Evolutionary conservation across 2,329 filamentous ascomycete species (phyloP).

Genomic region (Monilinia fructicola): DNA sequence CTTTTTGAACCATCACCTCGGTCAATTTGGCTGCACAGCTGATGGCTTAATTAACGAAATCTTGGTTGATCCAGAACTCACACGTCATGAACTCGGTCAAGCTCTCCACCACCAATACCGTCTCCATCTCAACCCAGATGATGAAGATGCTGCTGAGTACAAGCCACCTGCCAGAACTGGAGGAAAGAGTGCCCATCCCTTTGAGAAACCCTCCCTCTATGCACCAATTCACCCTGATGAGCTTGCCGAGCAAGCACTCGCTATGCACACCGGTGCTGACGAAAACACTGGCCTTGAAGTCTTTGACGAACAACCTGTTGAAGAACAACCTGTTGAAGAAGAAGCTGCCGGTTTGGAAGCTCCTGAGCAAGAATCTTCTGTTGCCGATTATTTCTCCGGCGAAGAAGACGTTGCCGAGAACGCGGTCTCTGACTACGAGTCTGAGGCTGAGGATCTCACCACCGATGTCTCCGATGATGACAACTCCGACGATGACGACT

Average conservation of each 20-base stretch:
- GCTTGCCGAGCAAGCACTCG: neutral
- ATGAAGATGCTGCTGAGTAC: neutral
- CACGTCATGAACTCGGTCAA: slow-evolving; percentile 1
- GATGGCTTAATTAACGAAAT: slow-evolving; percentile 13
- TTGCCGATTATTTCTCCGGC: neutral
- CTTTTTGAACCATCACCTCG: neutral
- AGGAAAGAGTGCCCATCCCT: neutral
- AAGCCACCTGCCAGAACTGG: neutral
- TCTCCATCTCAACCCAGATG: neutral
- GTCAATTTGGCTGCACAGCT: slow-evolving; percentile 3
- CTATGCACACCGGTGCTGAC: no score
- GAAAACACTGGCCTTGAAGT: neutral
- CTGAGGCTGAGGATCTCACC: neutral
- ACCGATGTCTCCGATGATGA: neutral
- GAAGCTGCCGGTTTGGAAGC: neutral
- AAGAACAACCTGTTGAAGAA: neutral
- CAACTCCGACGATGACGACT: slow-evolving; percentile 2
- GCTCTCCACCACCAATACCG: slow-evolving; percentile 1
- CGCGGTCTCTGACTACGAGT: neutral
- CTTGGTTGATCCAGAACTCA: neutral
- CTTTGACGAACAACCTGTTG: neutral
- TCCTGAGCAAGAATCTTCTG: neutral
- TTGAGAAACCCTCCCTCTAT: neutral
- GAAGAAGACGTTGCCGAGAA: neutral
- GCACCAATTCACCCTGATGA: neutral